Evolutionary conservation across 139 green algal species (phyloP).

Genomic region (Picochlorum sp.): DNA sequence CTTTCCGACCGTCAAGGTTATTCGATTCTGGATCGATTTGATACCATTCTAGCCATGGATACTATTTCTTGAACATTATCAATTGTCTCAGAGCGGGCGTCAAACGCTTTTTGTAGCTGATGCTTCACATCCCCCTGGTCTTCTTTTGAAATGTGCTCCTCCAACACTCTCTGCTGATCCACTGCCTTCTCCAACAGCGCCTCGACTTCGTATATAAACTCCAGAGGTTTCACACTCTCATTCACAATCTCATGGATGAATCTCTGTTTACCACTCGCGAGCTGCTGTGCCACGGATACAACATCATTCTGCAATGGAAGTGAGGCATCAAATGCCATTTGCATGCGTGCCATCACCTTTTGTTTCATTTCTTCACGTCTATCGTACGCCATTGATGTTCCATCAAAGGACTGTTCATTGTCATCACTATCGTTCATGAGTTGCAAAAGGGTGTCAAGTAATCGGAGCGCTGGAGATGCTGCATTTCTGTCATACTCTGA

Average conservation of each 20-base stretch:
- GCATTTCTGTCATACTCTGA: slow-evolving; percentile 10
- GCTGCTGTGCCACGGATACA: slow-evolving; percentile 4
- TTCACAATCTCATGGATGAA: slow-evolving; percentile 6
- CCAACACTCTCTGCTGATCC: slow-evolving; percentile 3
- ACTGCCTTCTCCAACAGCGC: slow-evolving; percentile 6
- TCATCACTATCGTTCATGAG: neutral
- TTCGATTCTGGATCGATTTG: neutral
- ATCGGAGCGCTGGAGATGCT: slow-evolving; percentile 2
- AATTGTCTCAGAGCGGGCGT: neutral
- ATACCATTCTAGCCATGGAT: slow-evolving; percentile 1
- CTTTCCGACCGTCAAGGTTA: too few species aligned
- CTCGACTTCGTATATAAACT: slow-evolving; percentile 5
- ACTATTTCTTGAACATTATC: slow-evolving; percentile 8
- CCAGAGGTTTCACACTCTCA: slow-evolving; percentile 2
- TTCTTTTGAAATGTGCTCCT: neutral
- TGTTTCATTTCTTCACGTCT: neutral
- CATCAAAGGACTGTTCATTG: too few species aligned
- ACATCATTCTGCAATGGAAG: slow-evolving; percentile 3
- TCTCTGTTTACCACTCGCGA: neutral
- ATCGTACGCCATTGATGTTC: neutral
- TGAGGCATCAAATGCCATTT: slow-evolving; percentile 2
- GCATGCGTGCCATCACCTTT: neutral
- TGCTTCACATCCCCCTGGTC: neutral
- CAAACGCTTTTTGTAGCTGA: slow-evolving; percentile 5
- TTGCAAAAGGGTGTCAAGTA: slow-evolving; percentile 8